Evolutionary conservation across 2,329 filamentous ascomycete species (phyloP), one percentile per base, ranked within the genome.

Genomic region (Zymoseptoria ardabiliae): DNA sequence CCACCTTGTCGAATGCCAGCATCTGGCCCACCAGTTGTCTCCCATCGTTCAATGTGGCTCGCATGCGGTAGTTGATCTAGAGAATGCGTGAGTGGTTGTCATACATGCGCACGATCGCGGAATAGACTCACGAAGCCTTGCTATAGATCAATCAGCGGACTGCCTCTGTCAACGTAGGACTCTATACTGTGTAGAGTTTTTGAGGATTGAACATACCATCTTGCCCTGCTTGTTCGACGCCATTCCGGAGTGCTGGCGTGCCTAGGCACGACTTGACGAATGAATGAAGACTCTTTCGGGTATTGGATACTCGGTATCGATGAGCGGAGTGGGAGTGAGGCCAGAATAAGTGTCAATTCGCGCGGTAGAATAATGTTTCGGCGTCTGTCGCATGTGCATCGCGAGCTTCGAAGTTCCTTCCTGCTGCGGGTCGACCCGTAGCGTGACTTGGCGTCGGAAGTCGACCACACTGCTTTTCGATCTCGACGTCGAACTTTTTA

Each of bases 51-150:
- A 99, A 83, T 58, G 92, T 97, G 66, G 97, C 88, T 74, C 93
- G 88, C 92, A 99, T 97, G 78, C 93, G 91, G 82, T 96, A 97
- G 81, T 99, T 97, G 83, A 99, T 96, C 94, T 97, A 65, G 21
- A 51, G 23, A 22, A 30, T 50, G 10, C 60, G 61, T 70, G 61
- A 68, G 67, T 62, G 57, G 53, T 45, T 51, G 22, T 56, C 25
- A 20, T 28, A 5, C 11, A 22, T 8, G 41, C 57, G 21, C 23
- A 19, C 21, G 50, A 53, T 60, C 53, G 51, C 58, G 65, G 65
- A 67, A 58, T 65, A 61, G 60, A 78, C 82, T 78, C 81, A 86
- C 84, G 73, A 85, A 79, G 73, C 85, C 85, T 84, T 83, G 80
- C 84, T 86, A 77, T 58, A n/a, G 74, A 54, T 56, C 61, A 60